Base-by-base conservation (phyloP, 371 early-diverging fungal species). In the Mucor irregularis region DNA sequence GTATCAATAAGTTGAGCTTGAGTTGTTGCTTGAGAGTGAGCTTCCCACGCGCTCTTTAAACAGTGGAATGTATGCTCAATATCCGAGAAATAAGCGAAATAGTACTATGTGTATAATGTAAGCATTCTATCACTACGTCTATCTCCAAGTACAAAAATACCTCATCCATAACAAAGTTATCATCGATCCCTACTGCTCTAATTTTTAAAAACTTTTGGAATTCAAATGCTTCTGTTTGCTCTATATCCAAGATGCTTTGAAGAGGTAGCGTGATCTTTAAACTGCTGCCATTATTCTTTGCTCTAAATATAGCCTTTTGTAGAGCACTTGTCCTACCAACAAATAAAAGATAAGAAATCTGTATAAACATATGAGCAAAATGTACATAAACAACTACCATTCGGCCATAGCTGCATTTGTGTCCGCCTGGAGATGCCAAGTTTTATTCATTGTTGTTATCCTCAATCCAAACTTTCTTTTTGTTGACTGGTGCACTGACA, bases 21-120 rank as follows among this genome's bases (percentile, higher is more conserved):
- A 4, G 21, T 5, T 33, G 40, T 14, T 17, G n/a, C 16, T 22
- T 28, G 35, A 33, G 53, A 24, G 33, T 48, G 44, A 0, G 17
- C 62, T 44, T 71, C 60, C 73, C 76, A 71, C 39, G 64, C 61
- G 0, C 17, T 33, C 48, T 69, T 64, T 22, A 82, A 42, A 7
- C 57, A 49, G 0, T 58, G 58, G 42, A 73, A 72, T 0, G 84
- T 76, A 21, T 48, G 52, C 16, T 75, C 63, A 26, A 81, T 76
- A 52, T 87, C 75, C 6, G 71, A 52, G 31, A 88, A 89, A 69
- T 85, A 90, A 4, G 88, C 80, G 63, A 90, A 90, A 42, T 82
- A 86, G 45, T 87, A 89, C 87, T 87, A 66, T 7, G 13, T 8
- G 8, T 7, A 49, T 9, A 3, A 51, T 19, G 14, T 25, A 1